Conservation (phyloP, 2,329 filamentous ascomycete genomes). For the Davidsoniella virescens region DNA sequence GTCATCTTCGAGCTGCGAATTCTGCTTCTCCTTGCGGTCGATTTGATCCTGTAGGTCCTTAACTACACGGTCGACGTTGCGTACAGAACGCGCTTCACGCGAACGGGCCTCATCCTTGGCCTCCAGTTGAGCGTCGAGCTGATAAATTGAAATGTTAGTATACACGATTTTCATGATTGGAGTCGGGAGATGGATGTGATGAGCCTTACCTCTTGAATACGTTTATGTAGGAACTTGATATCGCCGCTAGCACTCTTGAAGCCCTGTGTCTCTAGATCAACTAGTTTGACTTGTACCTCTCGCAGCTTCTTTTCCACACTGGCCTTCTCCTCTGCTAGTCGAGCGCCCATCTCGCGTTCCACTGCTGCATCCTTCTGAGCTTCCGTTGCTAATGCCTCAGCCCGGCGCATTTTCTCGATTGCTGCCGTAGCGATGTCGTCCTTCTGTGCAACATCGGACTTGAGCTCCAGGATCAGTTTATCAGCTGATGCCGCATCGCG, state of each 20-base stretch:
- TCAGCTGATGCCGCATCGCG: constrained; percentile 81
- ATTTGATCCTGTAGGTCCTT: constrained; percentile 87
- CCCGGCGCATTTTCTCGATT: constrained; percentile 91
- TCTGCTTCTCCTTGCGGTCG: constrained; percentile 81
- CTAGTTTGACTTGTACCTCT: constrained; percentile 74
- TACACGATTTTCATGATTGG: neutral
- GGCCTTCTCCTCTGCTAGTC: constrained; percentile 80
- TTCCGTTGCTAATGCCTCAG: constrained; percentile 73
- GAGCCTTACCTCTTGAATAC: constrained; percentile 74
- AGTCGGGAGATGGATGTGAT: neutral
- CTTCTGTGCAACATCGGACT: constrained; percentile 75
- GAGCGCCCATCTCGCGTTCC: constrained; percentile 67
- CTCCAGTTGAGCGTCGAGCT: constrained; percentile 82
- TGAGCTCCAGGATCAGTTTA: constrained; percentile 76
- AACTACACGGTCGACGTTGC: constrained; percentile 84
- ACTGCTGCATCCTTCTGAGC: constrained; percentile 82
- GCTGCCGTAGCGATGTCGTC: constrained; percentile 85
- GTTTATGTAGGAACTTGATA: constrained; percentile 83
- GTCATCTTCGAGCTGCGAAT: constrained; percentile 66
- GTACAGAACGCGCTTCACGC: constrained; percentile 70
- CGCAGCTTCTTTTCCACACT: constrained; percentile 77
- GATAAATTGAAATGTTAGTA: constrained; percentile 18
- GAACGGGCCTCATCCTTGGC: constrained; percentile 62
- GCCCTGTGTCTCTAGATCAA: constrained; percentile 93
- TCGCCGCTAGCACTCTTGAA: constrained; percentile 91